These are phyloP conservation scores for Heliamphora exappendiculata DNA, from an alignment of 148 eudicot genomes.

Conservation along the genomic window DNA sequence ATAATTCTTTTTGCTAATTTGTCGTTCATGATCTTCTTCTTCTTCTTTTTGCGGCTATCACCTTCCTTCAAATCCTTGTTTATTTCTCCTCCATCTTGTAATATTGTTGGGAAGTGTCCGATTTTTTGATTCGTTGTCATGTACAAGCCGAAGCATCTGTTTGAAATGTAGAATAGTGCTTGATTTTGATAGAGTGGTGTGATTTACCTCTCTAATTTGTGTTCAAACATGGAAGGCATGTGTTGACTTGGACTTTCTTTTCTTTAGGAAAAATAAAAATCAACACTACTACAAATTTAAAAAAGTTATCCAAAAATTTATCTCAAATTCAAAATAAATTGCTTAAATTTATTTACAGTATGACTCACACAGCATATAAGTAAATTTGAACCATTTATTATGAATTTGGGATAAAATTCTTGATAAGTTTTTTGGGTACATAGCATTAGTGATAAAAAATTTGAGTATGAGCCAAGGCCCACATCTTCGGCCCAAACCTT, in stretches of 20 bases:
- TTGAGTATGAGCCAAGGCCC: too few relatives aligned
- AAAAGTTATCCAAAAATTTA: too few relatives aligned
- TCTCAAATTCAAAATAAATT: too few relatives aligned
- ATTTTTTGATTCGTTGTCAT: slow-evolving; percentile 12
- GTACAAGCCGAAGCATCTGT: slow-evolving; percentile 5
- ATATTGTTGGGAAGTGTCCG: neutral
- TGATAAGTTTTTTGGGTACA: too few relatives aligned
- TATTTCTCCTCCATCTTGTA: neutral
- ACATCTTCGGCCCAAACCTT: too few relatives aligned
- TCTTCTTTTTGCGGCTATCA: neutral
- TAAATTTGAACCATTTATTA: too few relatives aligned
- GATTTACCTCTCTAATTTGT: neutral
- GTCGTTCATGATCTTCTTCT: neutral
- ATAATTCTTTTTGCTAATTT: neutral
- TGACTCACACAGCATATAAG: too few relatives aligned
- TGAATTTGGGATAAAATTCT: too few relatives aligned
- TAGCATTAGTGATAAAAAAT: too few relatives aligned
- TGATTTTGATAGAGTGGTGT: slow-evolving; percentile 9
- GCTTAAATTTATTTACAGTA: too few relatives aligned
- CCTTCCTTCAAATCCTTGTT: neutral
- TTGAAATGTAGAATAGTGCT: slow-evolving; percentile 6
- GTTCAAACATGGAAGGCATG: neutral
- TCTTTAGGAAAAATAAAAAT: too few relatives aligned
- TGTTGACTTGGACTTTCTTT: neutral
- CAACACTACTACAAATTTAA: too few relatives aligned